Percentiles rank a stretch among this genome's conserved stretches.
Conservation (phyloP, 2,329 filamentous ascomycete species). For the Ambrosiella beaveri region DNA sequence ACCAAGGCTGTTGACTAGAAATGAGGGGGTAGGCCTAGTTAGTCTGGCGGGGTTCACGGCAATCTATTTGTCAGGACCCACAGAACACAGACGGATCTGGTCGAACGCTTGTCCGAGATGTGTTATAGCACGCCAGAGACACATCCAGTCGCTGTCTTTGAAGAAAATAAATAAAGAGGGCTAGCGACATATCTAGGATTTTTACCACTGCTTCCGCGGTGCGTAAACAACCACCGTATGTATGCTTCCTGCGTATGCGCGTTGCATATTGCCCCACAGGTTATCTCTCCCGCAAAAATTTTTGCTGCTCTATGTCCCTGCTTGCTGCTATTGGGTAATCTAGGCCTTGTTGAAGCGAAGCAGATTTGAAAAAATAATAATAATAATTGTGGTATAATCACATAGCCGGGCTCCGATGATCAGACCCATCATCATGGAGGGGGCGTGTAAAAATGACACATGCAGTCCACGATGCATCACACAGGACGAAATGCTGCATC, state of each 20-base stretch:
- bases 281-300: too few species aligned
- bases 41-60: not conserved
- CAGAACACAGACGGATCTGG: too few species aligned
- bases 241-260: not conserved
- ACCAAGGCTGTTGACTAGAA: conserved; percentile 74
- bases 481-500: not conserved
- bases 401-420: not conserved
- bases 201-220: not conserved
- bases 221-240: not conserved
- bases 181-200: not conserved
- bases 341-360: too few species aligned
- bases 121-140: too few species aligned
- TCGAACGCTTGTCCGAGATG: too few species aligned
- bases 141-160: not conserved
- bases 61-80: not conserved
- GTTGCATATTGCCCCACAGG: not conserved
- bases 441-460: not conserved
- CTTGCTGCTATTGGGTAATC: too few species aligned
- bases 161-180: not conserved
- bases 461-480: not conserved
- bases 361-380: not conserved
- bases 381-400: not conserved
- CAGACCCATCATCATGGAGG: not conserved
- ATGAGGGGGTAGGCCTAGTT: not conserved
- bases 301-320: too few species aligned